A percentile compares a stretch with the other conserved stretches of the same genome.
Evolutionary conservation across 2,329 filamentous ascomycete genomes (phyloP).

Genomic region (Alternaria consortialis): DNA sequence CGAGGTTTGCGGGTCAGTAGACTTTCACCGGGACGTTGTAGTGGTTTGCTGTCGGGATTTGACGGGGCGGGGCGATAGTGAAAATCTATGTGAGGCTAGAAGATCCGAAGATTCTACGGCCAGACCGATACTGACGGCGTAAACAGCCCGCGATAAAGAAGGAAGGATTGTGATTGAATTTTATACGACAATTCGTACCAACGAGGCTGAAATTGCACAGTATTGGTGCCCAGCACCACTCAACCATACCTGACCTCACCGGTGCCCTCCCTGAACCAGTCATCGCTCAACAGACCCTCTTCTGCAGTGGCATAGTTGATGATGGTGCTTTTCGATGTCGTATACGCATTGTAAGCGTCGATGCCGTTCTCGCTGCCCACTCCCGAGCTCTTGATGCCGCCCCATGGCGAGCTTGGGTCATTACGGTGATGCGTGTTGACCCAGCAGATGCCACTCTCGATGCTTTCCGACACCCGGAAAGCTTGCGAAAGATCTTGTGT

Average conservation of each 20-base stretch:
- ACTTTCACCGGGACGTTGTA: too few relatives aligned
- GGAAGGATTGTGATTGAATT: too few relatives aligned
- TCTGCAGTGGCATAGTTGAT: slow-evolving; percentile 71
- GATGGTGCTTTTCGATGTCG: slow-evolving; percentile 69
- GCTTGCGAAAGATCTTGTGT: slow-evolving; percentile 60
- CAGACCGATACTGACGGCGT: too few relatives aligned
- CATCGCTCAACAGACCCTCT: slow-evolving; percentile 63
- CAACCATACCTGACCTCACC: slow-evolving; percentile 68
- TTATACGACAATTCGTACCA: not conserved
- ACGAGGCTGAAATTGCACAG: not conserved
- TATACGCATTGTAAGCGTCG: slow-evolving; percentile 59
- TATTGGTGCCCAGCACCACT: not conserved
- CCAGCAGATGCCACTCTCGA: slow-evolving; percentile 61
- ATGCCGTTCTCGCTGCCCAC: slow-evolving; percentile 77
- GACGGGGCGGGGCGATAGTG: too few relatives aligned
- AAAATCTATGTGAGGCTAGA: too few relatives aligned
- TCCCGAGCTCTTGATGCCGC: slow-evolving; percentile 68
- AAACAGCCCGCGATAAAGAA: too few relatives aligned
- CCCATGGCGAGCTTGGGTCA: slow-evolving; percentile 76
- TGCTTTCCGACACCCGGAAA: slow-evolving; percentile 57
- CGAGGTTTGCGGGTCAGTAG: too few relatives aligned
- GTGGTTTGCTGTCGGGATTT: too few relatives aligned
- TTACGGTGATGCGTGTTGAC: slow-evolving; percentile 71
- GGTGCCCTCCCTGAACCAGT: slow-evolving; percentile 72
- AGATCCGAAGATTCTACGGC: too few relatives aligned